Percentiles rank a stretch among this genome's conserved stretches.
Conservation (phyloP, 2,329 filamentous ascomycete genomes). For the Fusarium sp. region DNA sequence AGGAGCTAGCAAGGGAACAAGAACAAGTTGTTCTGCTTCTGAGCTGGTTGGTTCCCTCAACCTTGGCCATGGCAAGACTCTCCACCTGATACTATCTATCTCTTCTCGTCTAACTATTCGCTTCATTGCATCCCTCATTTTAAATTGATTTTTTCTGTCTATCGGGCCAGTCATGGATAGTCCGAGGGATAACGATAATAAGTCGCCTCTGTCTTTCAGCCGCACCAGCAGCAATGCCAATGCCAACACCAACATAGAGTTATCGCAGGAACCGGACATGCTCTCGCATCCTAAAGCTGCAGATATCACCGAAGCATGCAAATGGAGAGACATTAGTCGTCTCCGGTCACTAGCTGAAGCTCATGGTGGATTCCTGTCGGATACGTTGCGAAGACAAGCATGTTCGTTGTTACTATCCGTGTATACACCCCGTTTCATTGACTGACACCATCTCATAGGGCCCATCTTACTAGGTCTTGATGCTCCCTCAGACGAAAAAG, state of each 20-base stretch:
- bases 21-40: neutral
- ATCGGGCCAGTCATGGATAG: constrained; percentile 24
- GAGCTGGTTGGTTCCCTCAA: neutral
- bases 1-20: neutral
- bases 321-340: constrained; percentile 61
- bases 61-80: constrained; percentile 22
- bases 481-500: constrained; percentile 19
- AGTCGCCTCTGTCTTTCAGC: constrained; percentile 9
- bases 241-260: constrained; percentile 21
- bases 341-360: constrained; percentile 69
- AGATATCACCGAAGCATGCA: constrained; percentile 65
- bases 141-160: neutral
- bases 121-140: neutral
- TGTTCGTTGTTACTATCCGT: constrained; percentile 67
- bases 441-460: constrained; percentile 57
- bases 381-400: constrained; percentile 74
- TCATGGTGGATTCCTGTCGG: constrained; percentile 72
- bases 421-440: constrained; percentile 5
- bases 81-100: constrained; percentile 15
- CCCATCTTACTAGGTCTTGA: constrained; percentile 63
- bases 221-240: constrained; percentile 20
- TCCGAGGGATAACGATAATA: constrained; percentile 11
- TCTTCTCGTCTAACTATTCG: neutral
- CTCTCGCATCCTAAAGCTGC: constrained; percentile 46
- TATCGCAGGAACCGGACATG: constrained; percentile 22